These are phyloP conservation scores for Aphanocladium album DNA, from an alignment of 2,329 filamentous ascomycete species.

Conservation along the genomic window DNA sequence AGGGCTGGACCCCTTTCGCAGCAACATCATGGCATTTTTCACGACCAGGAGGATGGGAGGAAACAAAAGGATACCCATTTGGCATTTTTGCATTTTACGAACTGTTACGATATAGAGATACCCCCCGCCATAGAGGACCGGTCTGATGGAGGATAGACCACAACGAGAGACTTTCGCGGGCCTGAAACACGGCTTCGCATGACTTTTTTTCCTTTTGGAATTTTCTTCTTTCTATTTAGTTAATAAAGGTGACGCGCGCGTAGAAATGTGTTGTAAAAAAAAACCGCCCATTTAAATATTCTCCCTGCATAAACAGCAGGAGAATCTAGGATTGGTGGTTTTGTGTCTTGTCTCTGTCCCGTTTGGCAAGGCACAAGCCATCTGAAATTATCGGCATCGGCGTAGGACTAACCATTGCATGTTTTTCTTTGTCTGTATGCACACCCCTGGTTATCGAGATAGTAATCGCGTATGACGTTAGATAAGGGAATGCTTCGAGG, in stretches of 20 bases:
- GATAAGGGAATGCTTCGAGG: neutral
- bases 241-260: slow-evolving; percentile 13
- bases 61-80: slow-evolving; percentile 9
- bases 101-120: slow-evolving; percentile 13
- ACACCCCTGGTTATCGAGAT: neutral
- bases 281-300: neutral
- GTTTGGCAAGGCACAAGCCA: neutral
- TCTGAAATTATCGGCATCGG: neutral
- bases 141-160: slow-evolving; percentile 8
- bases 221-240: slow-evolving; percentile 9
- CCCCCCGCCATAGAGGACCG: slow-evolving; percentile 5
- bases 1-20: slow-evolving; percentile 4
- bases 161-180: slow-evolving; percentile 11
- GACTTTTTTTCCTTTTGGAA: slow-evolving; percentile 7
- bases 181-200: slow-evolving; percentile 13
- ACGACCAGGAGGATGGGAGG: slow-evolving; percentile 4
- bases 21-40: neutral
- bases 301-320: neutral
- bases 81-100: neutral
- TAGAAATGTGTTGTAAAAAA: neutral
- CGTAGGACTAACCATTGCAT: neutral
- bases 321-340: slow-evolving; percentile 7
- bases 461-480: neutral
- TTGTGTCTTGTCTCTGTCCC: neutral
- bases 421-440: neutral